These are phyloP conservation scores for Apiospora hydei DNA, from an alignment of 2,329 filamentous ascomycete genomes.

Conservation along the genomic window DNA sequence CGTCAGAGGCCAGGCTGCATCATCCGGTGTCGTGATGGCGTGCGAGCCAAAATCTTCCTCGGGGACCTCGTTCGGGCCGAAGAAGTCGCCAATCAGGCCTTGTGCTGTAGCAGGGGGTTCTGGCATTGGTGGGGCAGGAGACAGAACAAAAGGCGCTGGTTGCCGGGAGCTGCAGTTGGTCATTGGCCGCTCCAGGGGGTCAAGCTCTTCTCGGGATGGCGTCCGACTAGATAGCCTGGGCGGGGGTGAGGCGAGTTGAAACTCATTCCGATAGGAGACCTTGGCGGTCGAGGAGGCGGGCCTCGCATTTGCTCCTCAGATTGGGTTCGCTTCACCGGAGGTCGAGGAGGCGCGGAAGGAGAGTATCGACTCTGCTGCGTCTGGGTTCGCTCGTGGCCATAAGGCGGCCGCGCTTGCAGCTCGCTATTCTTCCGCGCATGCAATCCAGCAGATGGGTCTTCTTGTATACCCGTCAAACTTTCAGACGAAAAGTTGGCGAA, in stretches of 20 bases:
- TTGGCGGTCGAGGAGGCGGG: conserved; percentile 58
- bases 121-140: conserved; percentile 32
- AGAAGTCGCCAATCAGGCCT: neutral
- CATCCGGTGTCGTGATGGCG: conserved; percentile 51
- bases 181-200: conserved; percentile 21
- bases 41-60: conserved; percentile 38
- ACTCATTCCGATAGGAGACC: conserved; percentile 51
- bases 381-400: conserved; percentile 6
- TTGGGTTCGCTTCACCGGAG: conserved; percentile 51
- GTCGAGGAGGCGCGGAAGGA: conserved; percentile 44
- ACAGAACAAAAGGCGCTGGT: conserved; percentile 30
- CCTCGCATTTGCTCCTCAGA: conserved; percentile 59
- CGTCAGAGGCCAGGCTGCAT: conserved; percentile 54
- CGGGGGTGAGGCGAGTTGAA: conserved; percentile 50
- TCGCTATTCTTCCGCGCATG: conserved; percentile 24
- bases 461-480: conserved; percentile 39
- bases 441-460: conserved; percentile 34
- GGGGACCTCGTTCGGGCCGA: neutral
- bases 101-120: conserved; percentile 38
- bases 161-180: conserved; percentile 23
- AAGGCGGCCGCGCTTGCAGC: neutral
- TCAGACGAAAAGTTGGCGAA: conserved; percentile 59
- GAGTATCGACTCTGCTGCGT: conserved; percentile 25
- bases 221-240: conserved; percentile 63
- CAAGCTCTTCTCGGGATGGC: conserved; percentile 42